Conservation (phyloP, 2,329 filamentous ascomycete species). For the Colletotrichum orbiculare region DNA sequence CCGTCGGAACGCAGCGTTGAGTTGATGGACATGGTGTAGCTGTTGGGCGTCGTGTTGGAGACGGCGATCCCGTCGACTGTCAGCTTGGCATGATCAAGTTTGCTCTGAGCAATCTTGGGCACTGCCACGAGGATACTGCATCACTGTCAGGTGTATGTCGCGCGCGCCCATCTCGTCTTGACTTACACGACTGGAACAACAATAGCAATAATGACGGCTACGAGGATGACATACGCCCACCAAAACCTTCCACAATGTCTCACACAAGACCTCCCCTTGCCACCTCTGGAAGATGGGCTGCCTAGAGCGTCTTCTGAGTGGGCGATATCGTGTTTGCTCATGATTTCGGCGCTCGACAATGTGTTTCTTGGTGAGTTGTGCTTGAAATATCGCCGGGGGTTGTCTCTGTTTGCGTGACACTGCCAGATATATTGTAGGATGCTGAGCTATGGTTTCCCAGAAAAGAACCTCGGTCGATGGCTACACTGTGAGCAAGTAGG, state of each 20-base stretch:
- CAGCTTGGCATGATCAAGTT: conserved; percentile 64
- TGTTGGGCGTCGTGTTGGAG: conserved; percentile 55
- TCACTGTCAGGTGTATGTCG: conserved; percentile 16
- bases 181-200: conserved; percentile 72
- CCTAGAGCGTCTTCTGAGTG: conserved; percentile 48
- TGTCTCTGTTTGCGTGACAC: background rate
- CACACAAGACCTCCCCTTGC: conserved; percentile 53
- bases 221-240: conserved; percentile 67
- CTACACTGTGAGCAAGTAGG: conserved; percentile 15
- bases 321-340: conserved; percentile 51
- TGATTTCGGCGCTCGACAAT: conserved; percentile 37
- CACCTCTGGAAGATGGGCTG: conserved; percentile 24
- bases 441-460: no score
- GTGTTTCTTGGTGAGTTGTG: conserved; percentile 9
- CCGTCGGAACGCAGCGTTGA: conserved; percentile 64
- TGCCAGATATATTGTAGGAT: background rate
- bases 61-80: conserved; percentile 63
- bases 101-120: conserved; percentile 66
- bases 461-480: no score
- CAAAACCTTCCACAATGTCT: conserved; percentile 67
- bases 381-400: background rate
- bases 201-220: conserved; percentile 56
- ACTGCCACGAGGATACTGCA: conserved; percentile 66
- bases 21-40: conserved; percentile 65
- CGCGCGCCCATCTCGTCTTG: background rate